A percentile compares a stretch with the other conserved stretches of the same genome.
phyloP scores from a whole-genome alignment of 1,284 basidiomycete genomes.

The Rhodotorula sp. region DNA sequence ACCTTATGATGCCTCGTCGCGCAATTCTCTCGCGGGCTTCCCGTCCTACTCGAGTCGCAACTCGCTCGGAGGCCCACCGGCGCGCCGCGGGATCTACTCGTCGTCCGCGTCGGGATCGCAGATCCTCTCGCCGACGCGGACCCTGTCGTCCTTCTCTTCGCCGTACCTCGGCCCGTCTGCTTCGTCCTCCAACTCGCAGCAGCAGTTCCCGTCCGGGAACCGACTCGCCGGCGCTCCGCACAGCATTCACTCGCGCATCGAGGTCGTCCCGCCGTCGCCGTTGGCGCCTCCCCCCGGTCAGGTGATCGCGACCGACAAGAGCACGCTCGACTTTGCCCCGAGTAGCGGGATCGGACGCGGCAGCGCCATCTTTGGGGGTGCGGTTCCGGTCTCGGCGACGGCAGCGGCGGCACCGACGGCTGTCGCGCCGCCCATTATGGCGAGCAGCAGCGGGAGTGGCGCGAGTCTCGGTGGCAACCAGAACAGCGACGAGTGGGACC shows the following conservation, averaged over 20 bases:
- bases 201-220: conserved; percentile 17
- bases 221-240: conserved; percentile 42
- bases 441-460: conserved; percentile 1
- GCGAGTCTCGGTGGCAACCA: background rate
- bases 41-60: conserved; percentile 8
- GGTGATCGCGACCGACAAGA: conserved; percentile 40
- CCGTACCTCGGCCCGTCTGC: conserved; percentile 4
- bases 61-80: conserved; percentile 11
- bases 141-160: conserved; percentile 18
- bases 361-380: no score
- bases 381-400: no score
- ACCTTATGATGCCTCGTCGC: background rate
- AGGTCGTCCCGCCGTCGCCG: conserved; percentile 42
- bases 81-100: conserved; percentile 22
- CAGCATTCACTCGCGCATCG: conserved; percentile 41
- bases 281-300: conserved; percentile 39
- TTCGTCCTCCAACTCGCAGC: background rate
- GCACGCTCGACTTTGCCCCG: conserved; percentile 41
- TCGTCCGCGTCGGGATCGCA: conserved; percentile 10
- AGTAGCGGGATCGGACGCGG: conserved; percentile 30
- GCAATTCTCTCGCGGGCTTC: background rate
- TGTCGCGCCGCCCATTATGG: background rate
- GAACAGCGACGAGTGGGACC: background rate
- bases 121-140: conserved; percentile 14
- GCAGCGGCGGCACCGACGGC: conserved; percentile 1